A percentile compares a stretch with the other conserved stretches of the same genome.
These are phyloP conservation scores for Wickerhamiella qilinensis DNA, from an alignment of 805 yeast genomes.

Conservation along the genomic window DNA sequence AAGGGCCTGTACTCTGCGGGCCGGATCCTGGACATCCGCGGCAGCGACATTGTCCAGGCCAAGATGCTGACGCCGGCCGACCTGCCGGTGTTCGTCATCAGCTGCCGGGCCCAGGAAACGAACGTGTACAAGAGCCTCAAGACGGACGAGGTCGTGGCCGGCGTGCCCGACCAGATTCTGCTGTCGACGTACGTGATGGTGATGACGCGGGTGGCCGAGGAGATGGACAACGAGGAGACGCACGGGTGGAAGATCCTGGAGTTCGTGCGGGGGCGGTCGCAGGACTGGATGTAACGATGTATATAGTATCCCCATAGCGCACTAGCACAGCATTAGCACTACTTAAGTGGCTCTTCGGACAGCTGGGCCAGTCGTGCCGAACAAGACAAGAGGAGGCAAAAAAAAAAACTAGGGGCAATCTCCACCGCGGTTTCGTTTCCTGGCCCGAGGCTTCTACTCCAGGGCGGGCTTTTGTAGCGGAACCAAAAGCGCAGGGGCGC, in stretches of 20 bases:
- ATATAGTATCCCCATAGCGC: too few relatives aligned
- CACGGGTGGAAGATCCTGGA: slow-evolving; percentile 96
- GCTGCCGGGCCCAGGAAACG: slow-evolving; percentile 94
- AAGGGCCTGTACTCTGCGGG: slow-evolving; percentile 88
- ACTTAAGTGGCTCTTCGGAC: too few relatives aligned
- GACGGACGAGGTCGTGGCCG: slow-evolving; percentile 91
- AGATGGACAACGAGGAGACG: slow-evolving; percentile 74
- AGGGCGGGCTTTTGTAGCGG: too few relatives aligned
- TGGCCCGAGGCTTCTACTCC: too few relatives aligned
- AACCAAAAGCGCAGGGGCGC: too few relatives aligned
- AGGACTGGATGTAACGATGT: slow-evolving; percentile 45
- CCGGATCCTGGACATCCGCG: slow-evolving; percentile 81
- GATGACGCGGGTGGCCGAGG: slow-evolving; percentile 81
- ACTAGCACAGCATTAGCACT: too few relatives aligned
- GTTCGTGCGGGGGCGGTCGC: slow-evolving; percentile 84
- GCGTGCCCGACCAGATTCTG: slow-evolving; percentile 83
- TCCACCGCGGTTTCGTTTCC: too few relatives aligned
- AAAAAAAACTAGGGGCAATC: too few relatives aligned
- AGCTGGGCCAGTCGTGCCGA: too few relatives aligned
- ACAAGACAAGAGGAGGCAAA: too few relatives aligned
- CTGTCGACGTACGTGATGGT: slow-evolving; percentile 95
- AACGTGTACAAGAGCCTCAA: slow-evolving; percentile 76
- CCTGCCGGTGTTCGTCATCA: slow-evolving; percentile 79
- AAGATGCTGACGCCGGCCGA: slow-evolving; percentile 81
- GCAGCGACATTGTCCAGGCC: slow-evolving; percentile 80